Conservation (phyloP, 345 rosid genomes). For the Hibiscus tridactylites region DNA sequence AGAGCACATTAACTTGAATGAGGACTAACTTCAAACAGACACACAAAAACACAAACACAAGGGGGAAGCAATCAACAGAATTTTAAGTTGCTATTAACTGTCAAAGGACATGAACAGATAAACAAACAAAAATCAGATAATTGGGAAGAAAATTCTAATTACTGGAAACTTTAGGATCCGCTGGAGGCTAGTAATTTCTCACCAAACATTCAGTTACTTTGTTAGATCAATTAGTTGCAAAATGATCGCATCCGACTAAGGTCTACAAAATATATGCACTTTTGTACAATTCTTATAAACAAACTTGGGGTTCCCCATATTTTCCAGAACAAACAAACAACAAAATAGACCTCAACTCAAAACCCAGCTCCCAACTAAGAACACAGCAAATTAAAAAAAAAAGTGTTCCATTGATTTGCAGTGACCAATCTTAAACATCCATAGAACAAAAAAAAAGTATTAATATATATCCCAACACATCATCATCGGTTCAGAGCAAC, state of each 20-base stretch:
- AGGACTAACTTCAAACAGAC: no score
- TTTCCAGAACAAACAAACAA: not conserved
- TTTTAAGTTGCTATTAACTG: no score
- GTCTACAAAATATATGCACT: not conserved
- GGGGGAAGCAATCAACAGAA: no score
- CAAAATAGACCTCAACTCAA: not conserved
- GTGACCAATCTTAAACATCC: not conserved
- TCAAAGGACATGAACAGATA: no score
- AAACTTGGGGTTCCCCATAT: not conserved
- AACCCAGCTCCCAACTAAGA: not conserved
- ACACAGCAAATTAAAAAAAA: not conserved
- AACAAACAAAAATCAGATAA: not conserved
- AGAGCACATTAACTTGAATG: no score
- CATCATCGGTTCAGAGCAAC: not conserved
- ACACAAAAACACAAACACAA: no score
- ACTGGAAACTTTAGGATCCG: not conserved
- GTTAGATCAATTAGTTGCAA: not conserved
- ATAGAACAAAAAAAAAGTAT: no score
- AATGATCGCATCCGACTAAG: not conserved
- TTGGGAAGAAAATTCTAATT: not conserved
- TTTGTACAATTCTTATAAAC: not conserved
- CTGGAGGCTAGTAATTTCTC: not conserved
- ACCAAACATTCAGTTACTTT: not conserved
- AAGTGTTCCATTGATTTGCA: not conserved
- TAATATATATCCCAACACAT: not conserved